A percentile compares a stretch with the other conserved stretches of the same genome.
phyloP scores from a whole-genome alignment of 495 filamentous ascomycete species.

The Penicillium robsamsonii region DNA sequence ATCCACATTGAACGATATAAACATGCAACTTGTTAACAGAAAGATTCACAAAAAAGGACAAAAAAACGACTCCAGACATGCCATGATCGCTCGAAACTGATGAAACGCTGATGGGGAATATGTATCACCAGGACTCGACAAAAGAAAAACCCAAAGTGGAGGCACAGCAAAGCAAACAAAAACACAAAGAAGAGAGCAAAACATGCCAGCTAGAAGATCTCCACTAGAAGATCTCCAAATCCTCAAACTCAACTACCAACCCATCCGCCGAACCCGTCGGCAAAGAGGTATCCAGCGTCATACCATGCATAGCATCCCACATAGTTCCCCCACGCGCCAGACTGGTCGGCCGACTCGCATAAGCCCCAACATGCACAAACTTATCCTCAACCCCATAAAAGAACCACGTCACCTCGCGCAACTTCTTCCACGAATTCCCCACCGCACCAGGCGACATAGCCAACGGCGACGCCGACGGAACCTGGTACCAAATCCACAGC shows the following conservation, averaged over 20 bases:
- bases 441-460: conserved; percentile 38
- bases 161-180: conserved; percentile 10
- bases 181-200: conserved; percentile 7
- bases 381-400: conserved; percentile 62
- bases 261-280: conserved; percentile 35
- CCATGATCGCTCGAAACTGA: conserved; percentile 21
- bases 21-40: not conserved
- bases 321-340: conserved; percentile 34
- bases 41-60: not conserved
- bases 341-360: conserved; percentile 53
- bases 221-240: conserved; percentile 55
- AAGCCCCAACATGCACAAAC: conserved; percentile 55
- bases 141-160: conserved; percentile 3
- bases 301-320: conserved; percentile 48
- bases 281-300: conserved; percentile 24
- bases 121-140: conserved; percentile 19
- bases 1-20: conserved; percentile 2
- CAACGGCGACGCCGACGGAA: conserved; percentile 38
- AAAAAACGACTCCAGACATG: conserved; percentile 23
- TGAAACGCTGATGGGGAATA: conserved; percentile 24
- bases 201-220: conserved; percentile 45
- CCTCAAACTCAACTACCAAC: conserved; percentile 57
- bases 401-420: conserved; percentile 59
- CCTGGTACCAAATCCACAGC: conserved; percentile 59
- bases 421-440: conserved; percentile 53